Evolutionary conservation across 495 filamentous ascomycete genomes (phyloP), one percentile per base, ranked within the genome.

Genomic region (Penicillium atrosanguineum): DNA sequence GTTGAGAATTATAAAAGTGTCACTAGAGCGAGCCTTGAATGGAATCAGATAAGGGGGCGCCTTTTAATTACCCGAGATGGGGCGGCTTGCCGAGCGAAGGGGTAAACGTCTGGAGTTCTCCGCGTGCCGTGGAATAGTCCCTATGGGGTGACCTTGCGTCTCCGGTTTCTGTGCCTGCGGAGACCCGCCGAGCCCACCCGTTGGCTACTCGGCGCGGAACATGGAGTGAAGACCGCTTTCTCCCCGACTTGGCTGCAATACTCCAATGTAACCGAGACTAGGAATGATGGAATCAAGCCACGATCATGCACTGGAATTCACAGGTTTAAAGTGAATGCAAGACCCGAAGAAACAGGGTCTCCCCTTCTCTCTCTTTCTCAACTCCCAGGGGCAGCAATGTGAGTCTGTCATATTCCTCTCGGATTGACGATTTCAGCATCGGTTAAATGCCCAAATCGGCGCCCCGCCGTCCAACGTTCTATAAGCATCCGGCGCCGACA

Each of bases 361-460:
- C 1, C 31, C 31, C 9, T 12, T 34, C 9, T 15, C 31, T 34
- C 9, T 34, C 11, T 4, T 14, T 4, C 8, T 1, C 31, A 34
- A 34, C 4, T 12, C 7, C 31, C 31, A 34, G 31, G 12, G 31
- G 31, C 9, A 34, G 31, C 31, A 14, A 15, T 12, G 2, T 4
- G 25, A 48, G 21, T 47, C 5, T 18, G n/a, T 14, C 18, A n/a
- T 14, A 18, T 21, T 8, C 16, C 31, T 54, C 31, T 48, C 28
- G 52, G 38, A 54, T 44, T 42, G 38, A 19, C 52, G 28, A 53
- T 36, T 37, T 42, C 45, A 36, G 28, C 18, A 19, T 19, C 52
- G 52, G 44, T 38, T 54, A 54, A 48, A 48, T 37, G 25, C 38
- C 39, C 37, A 20, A n/a, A 14, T 15, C 4, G 11, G 7, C 11